A percentile compares a stretch with the other conserved stretches of the same genome.
phyloP scores from a whole-genome alignment of 108 stramenopile species.

The Phaeodactylum tricornutum region DNA sequence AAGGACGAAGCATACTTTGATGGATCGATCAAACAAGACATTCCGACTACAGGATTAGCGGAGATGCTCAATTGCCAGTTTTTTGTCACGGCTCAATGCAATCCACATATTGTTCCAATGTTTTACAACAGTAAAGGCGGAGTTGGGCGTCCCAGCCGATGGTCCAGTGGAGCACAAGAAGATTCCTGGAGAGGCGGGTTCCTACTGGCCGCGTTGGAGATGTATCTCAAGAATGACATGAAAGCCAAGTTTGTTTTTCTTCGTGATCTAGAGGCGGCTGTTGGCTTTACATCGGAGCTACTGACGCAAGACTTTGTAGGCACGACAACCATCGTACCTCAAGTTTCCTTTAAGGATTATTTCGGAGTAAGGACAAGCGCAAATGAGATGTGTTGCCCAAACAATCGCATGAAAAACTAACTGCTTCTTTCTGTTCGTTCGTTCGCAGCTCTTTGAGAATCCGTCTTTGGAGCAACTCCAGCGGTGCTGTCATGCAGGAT shows the following conservation, averaged over 20 bases:
- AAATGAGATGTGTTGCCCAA: neutral
- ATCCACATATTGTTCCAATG: slow-evolving; percentile 71
- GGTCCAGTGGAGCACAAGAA: slow-evolving; percentile 55
- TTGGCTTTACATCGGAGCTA: slow-evolving; percentile 73
- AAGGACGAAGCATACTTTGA: slow-evolving; percentile 1
- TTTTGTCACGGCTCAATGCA: slow-evolving; percentile 88
- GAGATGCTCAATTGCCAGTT: slow-evolving; percentile 96
- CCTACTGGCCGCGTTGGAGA: slow-evolving; percentile 41
- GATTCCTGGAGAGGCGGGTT: slow-evolving; percentile 83
- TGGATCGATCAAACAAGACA: slow-evolving; percentile 82
- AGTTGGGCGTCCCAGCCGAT: slow-evolving; percentile 76
- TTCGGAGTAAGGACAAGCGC: slow-evolving; percentile 28
- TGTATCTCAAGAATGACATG: slow-evolving; percentile 79
- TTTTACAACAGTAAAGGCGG: slow-evolving; percentile 76
- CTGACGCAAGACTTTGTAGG: slow-evolving; percentile 63
- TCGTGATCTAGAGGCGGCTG: slow-evolving; percentile 75
- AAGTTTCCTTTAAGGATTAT: slow-evolving; percentile 61
- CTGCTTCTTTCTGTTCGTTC: neutral
- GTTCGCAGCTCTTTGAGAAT: slow-evolving; percentile 39
- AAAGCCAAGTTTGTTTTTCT: slow-evolving; percentile 73
- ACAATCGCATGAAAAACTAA: neutral
- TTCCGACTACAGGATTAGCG: slow-evolving; percentile 77
- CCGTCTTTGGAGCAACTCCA: slow-evolving; percentile 37
- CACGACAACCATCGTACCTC: slow-evolving; percentile 79
- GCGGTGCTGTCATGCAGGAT: slow-evolving; percentile 60